A percentile compares a stretch with the other conserved stretches of the same genome.
Evolutionary conservation across 345 rosid species (phyloP).

Genomic region (Syzygium jambos): DNA sequence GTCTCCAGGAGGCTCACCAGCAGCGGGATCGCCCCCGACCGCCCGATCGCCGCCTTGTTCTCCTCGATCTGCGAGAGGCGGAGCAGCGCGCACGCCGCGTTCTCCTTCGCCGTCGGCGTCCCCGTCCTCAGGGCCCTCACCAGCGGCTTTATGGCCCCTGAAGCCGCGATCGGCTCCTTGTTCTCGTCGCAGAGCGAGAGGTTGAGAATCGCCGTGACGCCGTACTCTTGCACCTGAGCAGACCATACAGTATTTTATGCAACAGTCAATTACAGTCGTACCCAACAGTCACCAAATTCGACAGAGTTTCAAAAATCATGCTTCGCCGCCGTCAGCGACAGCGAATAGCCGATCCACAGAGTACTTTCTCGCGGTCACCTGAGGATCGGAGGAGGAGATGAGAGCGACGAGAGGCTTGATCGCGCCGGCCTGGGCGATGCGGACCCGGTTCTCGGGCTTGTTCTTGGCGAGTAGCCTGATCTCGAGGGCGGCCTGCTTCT

Average conservation of each 20-base stretch:
- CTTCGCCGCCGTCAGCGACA: neutral
- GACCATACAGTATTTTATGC: neutral
- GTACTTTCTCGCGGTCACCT: neutral
- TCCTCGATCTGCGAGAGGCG: slow-evolving; percentile 83
- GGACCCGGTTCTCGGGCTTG: slow-evolving; percentile 74
- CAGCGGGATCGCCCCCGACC: slow-evolving; percentile 84
- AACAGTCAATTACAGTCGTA: neutral
- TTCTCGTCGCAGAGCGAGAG: slow-evolving; percentile 95
- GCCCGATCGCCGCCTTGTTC: slow-evolving; percentile 74
- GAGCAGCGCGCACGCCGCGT: slow-evolving; percentile 90
- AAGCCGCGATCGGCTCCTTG: slow-evolving; percentile 55
- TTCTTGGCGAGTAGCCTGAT: slow-evolving; percentile 84
- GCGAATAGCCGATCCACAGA: neutral
- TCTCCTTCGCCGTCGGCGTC: slow-evolving; percentile 70
- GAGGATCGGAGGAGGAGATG: slow-evolving; percentile 34
- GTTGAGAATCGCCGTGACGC: slow-evolving; percentile 86
- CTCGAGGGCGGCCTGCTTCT: slow-evolving; percentile 97
- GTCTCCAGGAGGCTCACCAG: slow-evolving; percentile 55
- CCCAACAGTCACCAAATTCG: neutral
- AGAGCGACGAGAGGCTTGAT: slow-evolving; percentile 62
- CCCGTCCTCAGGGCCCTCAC: slow-evolving; percentile 66
- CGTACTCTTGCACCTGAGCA: slow-evolving; percentile 74
- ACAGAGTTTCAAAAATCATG: neutral
- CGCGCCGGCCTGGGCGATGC: slow-evolving; percentile 82
- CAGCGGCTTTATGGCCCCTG: slow-evolving; percentile 87